Base-by-base conservation (phyloP, 2,329 filamentous ascomycete species). In the Penicillium palitans region DNA sequence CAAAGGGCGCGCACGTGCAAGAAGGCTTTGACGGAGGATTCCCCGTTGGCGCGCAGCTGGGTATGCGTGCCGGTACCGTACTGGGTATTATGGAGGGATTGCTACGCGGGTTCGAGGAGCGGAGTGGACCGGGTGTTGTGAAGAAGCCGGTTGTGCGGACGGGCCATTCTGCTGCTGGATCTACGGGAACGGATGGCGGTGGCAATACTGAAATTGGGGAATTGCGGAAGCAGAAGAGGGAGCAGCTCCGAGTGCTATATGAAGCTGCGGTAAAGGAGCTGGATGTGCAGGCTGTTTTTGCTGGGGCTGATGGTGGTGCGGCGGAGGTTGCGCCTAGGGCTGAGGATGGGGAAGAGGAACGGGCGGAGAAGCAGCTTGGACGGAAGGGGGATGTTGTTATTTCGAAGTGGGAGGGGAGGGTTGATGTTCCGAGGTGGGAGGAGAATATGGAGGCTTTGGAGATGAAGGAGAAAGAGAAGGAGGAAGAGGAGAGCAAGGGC, bases 11-110 rank as follows among this genome's bases (percentile, higher is more conserved):
- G 48, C 89, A 87, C 68, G 85, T 97, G 27, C 95, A 99, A 76
- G 81, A 82, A 15, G 93, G 93, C 0, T 98, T 99, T 70, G 95
- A 99, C 72, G 90, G 93, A 63, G 93, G 93, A 0, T 98, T 92
- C 72, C 82, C 86, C 15, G 81, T 98, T 0, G 95, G 95, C 13
- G 93, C 91, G 0, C 87, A 88, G 52, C 78, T 98, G 31, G 95
- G 93, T 0, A 74, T 90, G 63, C 82, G 83, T 29, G 88, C 87
- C 0, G 95, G 95, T 0, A 86, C 86, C 64, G 77, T 96, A 13
- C 74, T 96, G 4, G 95, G 95, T 0, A 78, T 90, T 4, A 70
- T 97, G 6, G 90, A 96, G 69, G 91, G 89, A 0, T 76, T 96
- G 21, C 74, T 79, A 0, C 69, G 68, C 4, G 74, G 73, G 2